Evolutionary conservation across 345 rosid genomes (phyloP), one percentile per base, ranked within the genome.

Genomic region (Salix dunnii): DNA sequence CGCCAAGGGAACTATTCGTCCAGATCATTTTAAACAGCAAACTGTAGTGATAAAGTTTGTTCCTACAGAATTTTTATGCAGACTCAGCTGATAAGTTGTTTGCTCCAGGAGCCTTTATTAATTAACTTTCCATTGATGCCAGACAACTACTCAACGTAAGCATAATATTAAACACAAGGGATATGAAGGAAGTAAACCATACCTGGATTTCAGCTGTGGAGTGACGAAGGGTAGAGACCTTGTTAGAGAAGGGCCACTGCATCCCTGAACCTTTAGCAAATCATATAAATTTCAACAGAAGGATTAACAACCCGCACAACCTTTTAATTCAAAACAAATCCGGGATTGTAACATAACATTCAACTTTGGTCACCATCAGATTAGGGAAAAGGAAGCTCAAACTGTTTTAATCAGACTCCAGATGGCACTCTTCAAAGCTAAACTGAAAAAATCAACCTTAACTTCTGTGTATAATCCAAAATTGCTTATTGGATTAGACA

Each of bases 221-320:
- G 13, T 83, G 88, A 73, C 87, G 78, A 78, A 80, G 81, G 33
- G 86, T 80, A 43, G 88, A 83, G 64, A 77, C 82, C 76, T 84
- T 84, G 81, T 83, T 84, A 36, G 83, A 51, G 71, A 85, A 88
- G 25, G 91, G 85, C 95, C 92, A 86, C 51, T 82, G 90, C n/a
- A 82, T 80, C 60, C 79, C 86, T 13, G 83, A 74, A 30, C 83
- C 84, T 67, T 67, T 84, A 70, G 68, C 25, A 77, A 80, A 84
- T 64, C 91, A 84, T 88, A 73, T 43, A 73, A 30, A 72, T 71
- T n/a, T 66, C 51, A 71, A 62, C 11, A 35, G 64, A 38, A 49
- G 49, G 38, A 77, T 48, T 48, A 77, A 40, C 13, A 36, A 12
- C 31, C n/a, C 13, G 43, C 46, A 16, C 20, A 30, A 18, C 74